Evolutionary conservation across 345 rosid genomes (phyloP).

Genomic region (Durio zibethinus): DNA sequence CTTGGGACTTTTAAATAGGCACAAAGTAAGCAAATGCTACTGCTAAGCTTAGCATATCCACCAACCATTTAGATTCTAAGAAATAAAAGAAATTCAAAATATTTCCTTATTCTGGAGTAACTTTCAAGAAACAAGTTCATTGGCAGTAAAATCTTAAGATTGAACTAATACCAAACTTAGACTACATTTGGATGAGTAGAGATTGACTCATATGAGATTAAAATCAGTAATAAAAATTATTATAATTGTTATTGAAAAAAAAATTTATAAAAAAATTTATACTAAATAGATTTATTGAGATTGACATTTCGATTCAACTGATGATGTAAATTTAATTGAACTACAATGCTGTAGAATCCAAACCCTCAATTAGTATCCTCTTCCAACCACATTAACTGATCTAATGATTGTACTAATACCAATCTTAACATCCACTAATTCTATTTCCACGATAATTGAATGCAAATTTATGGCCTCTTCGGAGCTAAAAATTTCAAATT

Average conservation of each 20-base stretch:
- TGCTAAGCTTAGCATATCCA: neutral
- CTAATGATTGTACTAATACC: neutral
- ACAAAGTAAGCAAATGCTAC: neutral
- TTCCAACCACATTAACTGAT: neutral
- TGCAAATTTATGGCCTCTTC: neutral
- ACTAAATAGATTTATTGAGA: too few species aligned
- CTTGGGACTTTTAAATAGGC: neutral
- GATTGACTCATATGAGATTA: too few species aligned
- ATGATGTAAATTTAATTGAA: too few species aligned
- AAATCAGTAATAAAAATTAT: too few species aligned
- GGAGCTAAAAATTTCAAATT: neutral
- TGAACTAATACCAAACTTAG: neutral
- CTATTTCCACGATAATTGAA: neutral
- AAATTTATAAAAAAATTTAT: too few species aligned
- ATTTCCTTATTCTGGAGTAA: neutral
- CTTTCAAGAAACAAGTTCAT: neutral
- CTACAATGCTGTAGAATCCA: too few species aligned
- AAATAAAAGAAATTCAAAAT: neutral
- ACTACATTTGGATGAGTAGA: too few species aligned
- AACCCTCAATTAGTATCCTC: too few species aligned
- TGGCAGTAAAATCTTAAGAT: conserved; percentile 6
- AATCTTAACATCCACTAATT: neutral
- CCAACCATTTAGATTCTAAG: neutral
- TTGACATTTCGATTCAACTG: too few species aligned
- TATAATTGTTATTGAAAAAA: too few species aligned